These are phyloP conservation scores for Saccharomycopsis schoenii DNA, from an alignment of 805 yeast genomes.

Conservation along the genomic window DNA sequence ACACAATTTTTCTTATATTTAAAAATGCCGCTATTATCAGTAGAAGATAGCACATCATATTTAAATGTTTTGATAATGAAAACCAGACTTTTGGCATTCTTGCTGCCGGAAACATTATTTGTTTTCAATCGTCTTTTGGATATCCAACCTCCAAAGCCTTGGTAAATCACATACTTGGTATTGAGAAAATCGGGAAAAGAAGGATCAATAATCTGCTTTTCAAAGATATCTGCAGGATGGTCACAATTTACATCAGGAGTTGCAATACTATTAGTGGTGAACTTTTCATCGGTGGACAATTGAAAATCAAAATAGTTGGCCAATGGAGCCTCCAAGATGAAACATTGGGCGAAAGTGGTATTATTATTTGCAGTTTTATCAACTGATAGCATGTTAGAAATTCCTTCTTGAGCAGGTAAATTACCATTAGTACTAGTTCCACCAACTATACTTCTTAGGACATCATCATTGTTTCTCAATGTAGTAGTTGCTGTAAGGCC, in stretches of 20 bases:
- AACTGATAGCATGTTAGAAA: not conserved
- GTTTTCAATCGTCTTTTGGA: conserved; percentile 4
- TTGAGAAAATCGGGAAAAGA: conserved; percentile 14
- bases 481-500: not conserved
- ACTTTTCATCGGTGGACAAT: not conserved
- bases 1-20: conserved; percentile 7
- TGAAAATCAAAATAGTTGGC: not conserved
- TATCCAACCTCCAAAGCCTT: conserved; percentile 19
- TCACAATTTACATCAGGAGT: too few species aligned
- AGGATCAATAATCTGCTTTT: not conserved
- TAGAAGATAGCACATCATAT: not conserved
- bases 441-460: not conserved
- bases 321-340: not conserved
- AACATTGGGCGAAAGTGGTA: not conserved
- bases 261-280: too few species aligned
- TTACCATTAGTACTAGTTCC: not conserved
- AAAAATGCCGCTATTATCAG: not conserved
- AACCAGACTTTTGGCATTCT: not conserved
- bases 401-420: too few species aligned
- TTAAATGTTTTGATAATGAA: conserved; percentile 15
- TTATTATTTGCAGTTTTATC: not conserved
- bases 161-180: conserved; percentile 7
- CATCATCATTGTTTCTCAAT: not conserved
- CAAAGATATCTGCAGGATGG: too few species aligned
- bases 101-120: not conserved